Percentiles rank a stretch among this genome's conserved stretches.
Conservation (phyloP, 768 basidiomycete genomes). For the Macrolepiota fuliginosa region DNA sequence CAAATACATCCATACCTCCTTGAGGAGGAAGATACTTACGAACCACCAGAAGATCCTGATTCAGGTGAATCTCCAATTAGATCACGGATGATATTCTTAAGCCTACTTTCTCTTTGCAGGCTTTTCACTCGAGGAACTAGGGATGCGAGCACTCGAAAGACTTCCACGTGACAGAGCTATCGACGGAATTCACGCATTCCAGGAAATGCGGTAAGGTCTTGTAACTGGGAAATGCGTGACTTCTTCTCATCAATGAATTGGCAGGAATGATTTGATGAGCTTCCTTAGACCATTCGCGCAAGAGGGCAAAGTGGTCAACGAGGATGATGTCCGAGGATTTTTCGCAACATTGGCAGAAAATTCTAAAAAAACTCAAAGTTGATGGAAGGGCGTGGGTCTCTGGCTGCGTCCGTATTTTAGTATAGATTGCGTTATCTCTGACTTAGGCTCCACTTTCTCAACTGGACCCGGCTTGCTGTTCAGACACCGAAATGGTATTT, state of each 20-base stretch:
- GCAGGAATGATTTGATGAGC: slow-evolving; percentile 67
- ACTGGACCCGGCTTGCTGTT: not conserved
- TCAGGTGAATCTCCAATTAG: slow-evolving; percentile 42
- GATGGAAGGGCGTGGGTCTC: not conserved
- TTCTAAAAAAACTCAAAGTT: slow-evolving; percentile 22
- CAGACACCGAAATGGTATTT: not conserved
- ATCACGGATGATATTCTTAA: not conserved
- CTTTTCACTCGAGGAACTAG: slow-evolving; percentile 79
- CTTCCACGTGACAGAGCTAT: slow-evolving; percentile 80
- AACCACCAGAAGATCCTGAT: slow-evolving; percentile 85
- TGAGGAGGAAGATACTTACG: slow-evolving; percentile 80
- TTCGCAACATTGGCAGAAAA: slow-evolving; percentile 53
- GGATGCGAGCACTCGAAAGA: slow-evolving; percentile 70
- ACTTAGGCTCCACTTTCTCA: not conserved
- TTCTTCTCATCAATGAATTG: slow-evolving; percentile 3
- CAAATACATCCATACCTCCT: slow-evolving; percentile 57
- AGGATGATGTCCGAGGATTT: slow-evolving; percentile 66
- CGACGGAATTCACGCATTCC: slow-evolving; percentile 83
- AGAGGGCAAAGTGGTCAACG: slow-evolving; percentile 70
- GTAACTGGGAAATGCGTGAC: not conserved
- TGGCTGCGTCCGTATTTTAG: not conserved
- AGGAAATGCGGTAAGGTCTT: slow-evolving; percentile 67
- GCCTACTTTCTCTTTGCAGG: slow-evolving; percentile 35
- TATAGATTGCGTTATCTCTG: not conserved
- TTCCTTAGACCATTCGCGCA: slow-evolving; percentile 81